Percentiles rank a stretch among this genome's conserved stretches.
These are phyloP conservation scores for Oryza australiensis DNA, from an alignment of 176 grass and related monocot species.

Conservation along the genomic window DNA sequence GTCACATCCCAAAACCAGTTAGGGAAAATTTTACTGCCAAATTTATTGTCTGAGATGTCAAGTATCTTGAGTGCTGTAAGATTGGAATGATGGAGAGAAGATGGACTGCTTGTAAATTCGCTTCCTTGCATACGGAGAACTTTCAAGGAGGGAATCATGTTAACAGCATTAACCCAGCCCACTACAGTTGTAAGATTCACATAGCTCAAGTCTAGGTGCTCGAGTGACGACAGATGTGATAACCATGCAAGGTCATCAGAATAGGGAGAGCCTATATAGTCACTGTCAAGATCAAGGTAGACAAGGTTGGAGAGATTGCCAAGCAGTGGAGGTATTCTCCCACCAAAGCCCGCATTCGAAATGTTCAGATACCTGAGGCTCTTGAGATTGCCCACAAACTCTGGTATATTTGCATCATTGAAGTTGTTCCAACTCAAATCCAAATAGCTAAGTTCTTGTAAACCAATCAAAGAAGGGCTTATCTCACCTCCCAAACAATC, in stretches of 20 bases:
- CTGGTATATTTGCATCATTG: background rate
- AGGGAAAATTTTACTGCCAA: background rate
- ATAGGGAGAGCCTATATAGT: background rate
- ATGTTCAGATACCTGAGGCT: background rate
- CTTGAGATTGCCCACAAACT: background rate
- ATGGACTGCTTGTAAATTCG: background rate
- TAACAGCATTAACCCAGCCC: slow-evolving; percentile 1
- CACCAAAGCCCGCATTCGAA: background rate
- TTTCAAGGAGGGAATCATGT: background rate
- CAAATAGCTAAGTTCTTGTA: slow-evolving; percentile 3
- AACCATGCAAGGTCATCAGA: slow-evolving; percentile 8
- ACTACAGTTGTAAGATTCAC: background rate
- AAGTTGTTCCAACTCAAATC: slow-evolving; percentile 32
- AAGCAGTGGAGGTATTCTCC: slow-evolving; percentile 21
- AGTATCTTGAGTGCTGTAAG: background rate
- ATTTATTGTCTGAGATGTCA: background rate
- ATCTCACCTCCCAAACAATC: slow-evolving; percentile 23
- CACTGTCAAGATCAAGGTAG: slow-evolving; percentile 21
- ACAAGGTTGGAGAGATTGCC: slow-evolving; percentile 32
- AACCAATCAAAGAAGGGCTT: slow-evolving; percentile 20
- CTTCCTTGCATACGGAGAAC: background rate
- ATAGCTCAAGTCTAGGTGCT: background rate
- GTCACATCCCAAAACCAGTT: background rate
- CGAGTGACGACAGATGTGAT: slow-evolving; percentile 18
- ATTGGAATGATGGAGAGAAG: background rate